Percentiles rank a stretch among this genome's conserved stretches.
Evolutionary conservation across 225 moss, liverwort and hornwort species (phyloP).

Genomic region (Polytrichum commune): DNA sequence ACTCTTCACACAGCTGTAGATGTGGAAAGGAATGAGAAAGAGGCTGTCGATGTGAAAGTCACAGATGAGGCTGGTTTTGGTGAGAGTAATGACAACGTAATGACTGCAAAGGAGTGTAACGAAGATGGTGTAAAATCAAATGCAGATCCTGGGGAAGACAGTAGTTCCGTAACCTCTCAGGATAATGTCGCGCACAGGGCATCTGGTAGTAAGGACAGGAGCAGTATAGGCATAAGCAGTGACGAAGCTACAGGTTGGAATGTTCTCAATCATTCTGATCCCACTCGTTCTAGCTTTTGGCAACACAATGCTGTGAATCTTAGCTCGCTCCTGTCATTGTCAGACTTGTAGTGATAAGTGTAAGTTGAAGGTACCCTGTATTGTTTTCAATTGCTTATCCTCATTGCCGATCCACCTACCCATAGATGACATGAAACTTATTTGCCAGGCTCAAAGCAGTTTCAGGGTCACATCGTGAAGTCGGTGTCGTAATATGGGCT

Average conservation of each 20-base stretch:
- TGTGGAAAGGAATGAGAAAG: constrained; percentile 10
- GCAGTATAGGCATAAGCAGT: background rate
- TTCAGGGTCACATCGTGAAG: too few relatives aligned
- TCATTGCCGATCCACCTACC: too few relatives aligned
- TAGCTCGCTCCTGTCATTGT: too few relatives aligned
- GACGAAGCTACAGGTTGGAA: constrained; percentile 7
- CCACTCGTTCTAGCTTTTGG: too few relatives aligned
- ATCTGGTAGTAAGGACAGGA: background rate
- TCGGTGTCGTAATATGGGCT: too few relatives aligned
- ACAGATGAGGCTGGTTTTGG: constrained; percentile 35
- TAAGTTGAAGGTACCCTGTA: too few relatives aligned
- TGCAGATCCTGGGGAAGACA: constrained; percentile 2
- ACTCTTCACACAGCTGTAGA: constrained; percentile 12
- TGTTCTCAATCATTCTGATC: background rate
- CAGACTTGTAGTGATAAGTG: too few relatives aligned
- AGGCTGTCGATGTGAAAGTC: constrained; percentile 3
- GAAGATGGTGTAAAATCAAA: background rate
- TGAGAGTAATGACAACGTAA: constrained; percentile 22
- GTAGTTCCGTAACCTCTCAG: constrained; percentile 4
- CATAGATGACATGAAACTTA: too few relatives aligned
- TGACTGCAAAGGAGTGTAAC: constrained; percentile 14
- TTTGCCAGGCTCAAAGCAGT: too few relatives aligned
- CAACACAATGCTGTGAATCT: too few relatives aligned
- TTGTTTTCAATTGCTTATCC: too few relatives aligned
- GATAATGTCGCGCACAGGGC: background rate